These are phyloP conservation scores for Dendrobium catenatum DNA, from an alignment of 106 monocot species.

Conservation along the genomic window DNA sequence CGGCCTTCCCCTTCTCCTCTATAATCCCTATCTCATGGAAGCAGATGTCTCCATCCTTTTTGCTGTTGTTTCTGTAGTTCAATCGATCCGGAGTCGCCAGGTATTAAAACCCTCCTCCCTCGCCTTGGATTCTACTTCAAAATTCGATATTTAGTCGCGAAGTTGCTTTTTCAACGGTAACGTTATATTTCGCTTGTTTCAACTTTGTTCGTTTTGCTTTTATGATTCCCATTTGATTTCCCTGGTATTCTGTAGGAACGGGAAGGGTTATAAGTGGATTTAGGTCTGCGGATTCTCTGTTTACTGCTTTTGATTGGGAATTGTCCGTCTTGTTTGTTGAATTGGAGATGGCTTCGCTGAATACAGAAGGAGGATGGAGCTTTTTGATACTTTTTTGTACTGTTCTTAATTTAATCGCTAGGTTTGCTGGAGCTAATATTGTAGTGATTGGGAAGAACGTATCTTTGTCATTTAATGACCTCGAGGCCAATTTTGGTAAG, in stretches of 20 bases:
- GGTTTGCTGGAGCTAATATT: slow-evolving; percentile 37
- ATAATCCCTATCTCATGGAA: slow-evolving; percentile 16
- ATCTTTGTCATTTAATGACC: slow-evolving; percentile 51
- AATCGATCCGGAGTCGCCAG: not conserved
- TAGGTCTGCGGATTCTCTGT: not conserved
- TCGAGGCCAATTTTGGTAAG: slow-evolving; percentile 78
- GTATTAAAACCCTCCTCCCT: not conserved
- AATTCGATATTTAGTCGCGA: not conserved
- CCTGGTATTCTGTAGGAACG: not conserved
- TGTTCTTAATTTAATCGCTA: slow-evolving; percentile 18
- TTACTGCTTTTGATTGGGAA: not conserved
- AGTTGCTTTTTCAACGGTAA: not conserved
- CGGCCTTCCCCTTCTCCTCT: slow-evolving; percentile 6
- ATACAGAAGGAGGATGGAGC: not conserved
- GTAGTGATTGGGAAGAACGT: slow-evolving; percentile 73
- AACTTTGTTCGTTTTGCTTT: not conserved
- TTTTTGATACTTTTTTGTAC: slow-evolving; percentile 10
- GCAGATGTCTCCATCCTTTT: slow-evolving; percentile 19
- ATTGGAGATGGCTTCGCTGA: slow-evolving; percentile 10
- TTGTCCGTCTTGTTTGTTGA: not conserved
- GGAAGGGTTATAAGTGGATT: not conserved
- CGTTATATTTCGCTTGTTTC: not conserved
- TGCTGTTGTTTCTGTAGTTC: not conserved
- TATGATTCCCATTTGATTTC: not conserved
- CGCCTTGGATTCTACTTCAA: not conserved